Evolutionary conservation across 441 rosid genomes (phyloP).

Genomic region (Iberis amara): DNA sequence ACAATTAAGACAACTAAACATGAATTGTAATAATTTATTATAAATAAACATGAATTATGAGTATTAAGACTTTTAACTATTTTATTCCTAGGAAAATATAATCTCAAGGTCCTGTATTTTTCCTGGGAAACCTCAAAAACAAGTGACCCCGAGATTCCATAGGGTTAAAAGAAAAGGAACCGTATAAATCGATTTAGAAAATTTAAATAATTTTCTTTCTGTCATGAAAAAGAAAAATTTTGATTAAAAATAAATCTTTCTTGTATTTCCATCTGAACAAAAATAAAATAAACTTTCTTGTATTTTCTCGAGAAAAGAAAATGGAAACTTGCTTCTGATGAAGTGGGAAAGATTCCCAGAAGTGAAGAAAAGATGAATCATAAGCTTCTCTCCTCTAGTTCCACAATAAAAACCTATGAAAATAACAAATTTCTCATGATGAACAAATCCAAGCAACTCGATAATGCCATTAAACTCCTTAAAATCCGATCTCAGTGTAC

Average conservation of each 20-base stretch:
- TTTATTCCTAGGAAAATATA: constrained; percentile 10
- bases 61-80: neutral
- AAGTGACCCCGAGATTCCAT: neutral
- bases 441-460: constrained; percentile 47
- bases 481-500: constrained; percentile 38
- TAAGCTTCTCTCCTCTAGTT: constrained; percentile 84
- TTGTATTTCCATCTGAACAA: too few species aligned
- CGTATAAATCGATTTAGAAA: neutral
- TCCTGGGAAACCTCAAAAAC: constrained; percentile 2
- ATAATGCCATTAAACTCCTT: constrained; percentile 46
- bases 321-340: constrained; percentile 50
- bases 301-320: constrained; percentile 17
- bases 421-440: constrained; percentile 80
- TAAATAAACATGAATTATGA: too few species aligned
- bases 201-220: constrained; percentile 15
- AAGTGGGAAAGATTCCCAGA: constrained; percentile 63
- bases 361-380: constrained; percentile 62
- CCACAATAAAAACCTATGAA: constrained; percentile 80
- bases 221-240: constrained; percentile 22
- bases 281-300: neutral
- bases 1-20: too few species aligned
- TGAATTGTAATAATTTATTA: too few species aligned
- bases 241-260: neutral
- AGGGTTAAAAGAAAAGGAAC: neutral
- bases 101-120: constrained; percentile 13